Percentiles rank a stretch among this genome's conserved stretches.
Conservation (phyloP, 2,329 filamentous ascomycete species). For the Fusarium tjaetaba region DNA sequence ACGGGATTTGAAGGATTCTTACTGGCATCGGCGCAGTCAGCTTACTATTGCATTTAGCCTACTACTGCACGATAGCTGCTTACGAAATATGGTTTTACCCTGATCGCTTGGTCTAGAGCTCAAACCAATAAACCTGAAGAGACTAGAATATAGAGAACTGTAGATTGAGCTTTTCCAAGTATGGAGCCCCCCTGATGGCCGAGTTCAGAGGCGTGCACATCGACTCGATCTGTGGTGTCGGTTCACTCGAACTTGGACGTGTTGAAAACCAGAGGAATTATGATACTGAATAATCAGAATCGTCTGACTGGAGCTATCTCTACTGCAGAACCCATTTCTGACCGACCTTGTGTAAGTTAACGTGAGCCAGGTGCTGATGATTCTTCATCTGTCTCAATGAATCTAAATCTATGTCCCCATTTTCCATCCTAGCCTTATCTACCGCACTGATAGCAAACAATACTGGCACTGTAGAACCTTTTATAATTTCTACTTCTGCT, state of each 20-base stretch:
- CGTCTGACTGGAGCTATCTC: neutral
- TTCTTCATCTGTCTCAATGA: neutral
- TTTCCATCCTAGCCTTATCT: neutral
- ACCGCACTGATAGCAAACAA: neutral
- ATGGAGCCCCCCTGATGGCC: neutral
- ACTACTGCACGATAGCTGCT: neutral
- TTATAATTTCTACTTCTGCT: neutral
- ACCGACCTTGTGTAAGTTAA: neutral
- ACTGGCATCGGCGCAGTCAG: neutral
- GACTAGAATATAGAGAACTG: neutral
- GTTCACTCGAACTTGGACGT: neutral
- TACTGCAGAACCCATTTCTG: neutral
- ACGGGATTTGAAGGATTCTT: neutral
- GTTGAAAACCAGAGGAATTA: neutral
- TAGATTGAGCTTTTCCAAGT: fast-evolving
- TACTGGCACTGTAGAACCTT: neutral
- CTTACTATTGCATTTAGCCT: neutral
- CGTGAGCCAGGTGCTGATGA: neutral
- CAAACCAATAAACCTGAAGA: fast-evolving
- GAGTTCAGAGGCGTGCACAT: fast-evolving
- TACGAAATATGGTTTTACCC: fast-evolving
- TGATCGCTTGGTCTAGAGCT: neutral
- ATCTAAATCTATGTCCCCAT: neutral
- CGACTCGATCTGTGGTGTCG: neutral
- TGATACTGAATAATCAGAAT: neutral